Base-by-base conservation (phyloP, 495 filamentous ascomycete genomes). In the Symbiotaphrina buchneri region DNA sequence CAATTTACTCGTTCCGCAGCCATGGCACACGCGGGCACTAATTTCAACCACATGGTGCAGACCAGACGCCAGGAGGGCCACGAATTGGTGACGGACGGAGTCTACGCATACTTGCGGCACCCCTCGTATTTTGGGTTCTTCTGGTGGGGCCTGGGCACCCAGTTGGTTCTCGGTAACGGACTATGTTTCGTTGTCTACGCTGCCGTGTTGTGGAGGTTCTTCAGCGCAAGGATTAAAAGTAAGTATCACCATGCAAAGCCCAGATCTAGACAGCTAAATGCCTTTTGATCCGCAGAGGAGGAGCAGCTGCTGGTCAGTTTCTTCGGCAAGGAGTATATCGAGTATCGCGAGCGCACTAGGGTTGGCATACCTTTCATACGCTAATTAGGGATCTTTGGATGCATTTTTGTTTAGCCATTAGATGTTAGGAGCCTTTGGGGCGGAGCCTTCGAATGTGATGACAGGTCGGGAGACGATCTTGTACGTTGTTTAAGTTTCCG, bases 51-150 rank as follows among this genome's bases (percentile, higher is more conserved):
- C 43, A 61, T 67, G 21, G 73, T 95, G 7, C 79, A 81, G 48
- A 58, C 60, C 16, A 57, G 53, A 33, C 68, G 63, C 41, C 63
- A 61, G 37, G 52, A 68, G 19, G 66, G 58, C 0, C 87, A 97
- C 46, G 60, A 56, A 5, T 59, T 97, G 10, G 80, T 97, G 21
- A 91, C 71, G 6, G 58, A 49, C 22, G 87, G 87, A 1, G 32
- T 74, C 10, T 76, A 75, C 44, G 35, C 40, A 1, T 42, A 56
- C 20, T 46, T 91, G 28, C 56, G 87, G 4, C 87, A 97, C 49
- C 87, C 87, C 29, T 71, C 70, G 25, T 97, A 97, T 47, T 94
- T 94, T 52, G 87, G 87, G 1, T 97, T 90, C 53, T 97, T 91
- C 46, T 95, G 81, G 74, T 97, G 83, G 84, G 82, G 74, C 0